Evolutionary conservation across 495 filamentous ascomycete species (phyloP).

Genomic region (Penicilliopsis zonata): DNA sequence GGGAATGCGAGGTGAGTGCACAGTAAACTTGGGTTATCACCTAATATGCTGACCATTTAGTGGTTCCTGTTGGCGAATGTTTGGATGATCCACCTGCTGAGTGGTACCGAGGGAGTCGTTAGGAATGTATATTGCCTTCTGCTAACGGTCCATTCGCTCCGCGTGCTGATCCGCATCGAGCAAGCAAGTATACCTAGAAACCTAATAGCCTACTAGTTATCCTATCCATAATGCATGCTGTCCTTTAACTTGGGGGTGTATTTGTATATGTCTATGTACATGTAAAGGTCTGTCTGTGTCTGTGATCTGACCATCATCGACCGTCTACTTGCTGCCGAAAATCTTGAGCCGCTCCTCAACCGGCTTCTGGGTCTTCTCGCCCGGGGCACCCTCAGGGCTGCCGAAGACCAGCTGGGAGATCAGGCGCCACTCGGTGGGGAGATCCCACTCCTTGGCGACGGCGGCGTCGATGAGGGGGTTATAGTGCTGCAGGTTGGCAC

Average conservation of each 20-base stretch:
- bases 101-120: conserved; percentile 45
- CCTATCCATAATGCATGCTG: too few relatives aligned
- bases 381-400: conserved; percentile 19
- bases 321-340: conserved; percentile 12
- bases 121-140: too few relatives aligned
- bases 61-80: conserved; percentile 64
- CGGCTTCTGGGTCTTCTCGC: conserved; percentile 25
- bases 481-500: conserved; percentile 45
- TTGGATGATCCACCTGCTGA: conserved; percentile 50
- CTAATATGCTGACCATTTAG: too few relatives aligned
- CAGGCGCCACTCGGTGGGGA: conserved; percentile 35
- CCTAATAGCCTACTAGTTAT: too few relatives aligned
- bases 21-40: too few relatives aligned
- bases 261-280: too few relatives aligned
- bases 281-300: too few relatives aligned
- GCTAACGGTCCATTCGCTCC: too few relatives aligned
- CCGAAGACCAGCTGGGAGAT: conserved; percentile 43
- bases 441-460: conserved; percentile 29
- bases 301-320: too few relatives aligned
- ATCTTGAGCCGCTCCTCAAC: conserved; percentile 28
- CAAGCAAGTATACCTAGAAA: too few relatives aligned
- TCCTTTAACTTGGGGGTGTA: too few relatives aligned
- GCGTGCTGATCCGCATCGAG: too few relatives aligned
- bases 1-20: conserved; percentile 22
- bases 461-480: conserved; percentile 36